phyloP scores from a whole-genome alignment of 495 filamentous ascomycete species.

The Xylaria venustula region DNA sequence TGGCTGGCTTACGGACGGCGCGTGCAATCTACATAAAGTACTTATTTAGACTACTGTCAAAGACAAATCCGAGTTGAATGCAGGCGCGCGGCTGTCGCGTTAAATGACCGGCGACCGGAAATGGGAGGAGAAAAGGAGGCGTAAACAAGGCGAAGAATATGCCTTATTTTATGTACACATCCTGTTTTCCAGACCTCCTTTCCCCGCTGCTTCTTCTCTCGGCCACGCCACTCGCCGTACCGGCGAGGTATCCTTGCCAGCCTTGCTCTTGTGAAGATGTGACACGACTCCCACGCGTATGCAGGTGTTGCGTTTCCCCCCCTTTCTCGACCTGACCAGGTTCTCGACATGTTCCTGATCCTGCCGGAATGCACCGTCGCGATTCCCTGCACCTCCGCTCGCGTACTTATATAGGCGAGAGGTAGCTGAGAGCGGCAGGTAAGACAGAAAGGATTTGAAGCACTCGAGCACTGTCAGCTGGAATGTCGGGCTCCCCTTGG shows the following conservation, averaged over 20 bases:
- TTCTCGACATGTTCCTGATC: neutral
- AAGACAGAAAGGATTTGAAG: neutral
- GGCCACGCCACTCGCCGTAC: no score
- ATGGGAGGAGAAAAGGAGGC: neutral
- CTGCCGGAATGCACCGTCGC: neutral
- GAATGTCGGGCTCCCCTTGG: neutral
- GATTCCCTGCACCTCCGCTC: no score
- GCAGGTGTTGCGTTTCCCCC: neutral
- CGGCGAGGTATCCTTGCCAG: no score
- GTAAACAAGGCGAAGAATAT: no score
- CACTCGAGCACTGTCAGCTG: neutral
- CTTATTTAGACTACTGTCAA: no score
- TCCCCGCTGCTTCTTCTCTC: no score
- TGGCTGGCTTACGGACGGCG: no score
- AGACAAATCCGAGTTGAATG: neutral
- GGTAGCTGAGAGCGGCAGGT: neutral
- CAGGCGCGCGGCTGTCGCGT: slow-evolving; percentile 5
- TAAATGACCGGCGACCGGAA: neutral
- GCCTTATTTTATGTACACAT: no score
- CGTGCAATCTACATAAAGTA: no score
- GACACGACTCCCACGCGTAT: neutral
- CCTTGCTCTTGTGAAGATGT: neutral
- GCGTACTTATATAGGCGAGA: neutral
- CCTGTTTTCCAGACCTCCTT: no score
- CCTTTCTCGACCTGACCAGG: neutral